Base-by-base conservation (phyloP, 176 grass and related monocot genomes). In the Oryza coarctata region DNA sequence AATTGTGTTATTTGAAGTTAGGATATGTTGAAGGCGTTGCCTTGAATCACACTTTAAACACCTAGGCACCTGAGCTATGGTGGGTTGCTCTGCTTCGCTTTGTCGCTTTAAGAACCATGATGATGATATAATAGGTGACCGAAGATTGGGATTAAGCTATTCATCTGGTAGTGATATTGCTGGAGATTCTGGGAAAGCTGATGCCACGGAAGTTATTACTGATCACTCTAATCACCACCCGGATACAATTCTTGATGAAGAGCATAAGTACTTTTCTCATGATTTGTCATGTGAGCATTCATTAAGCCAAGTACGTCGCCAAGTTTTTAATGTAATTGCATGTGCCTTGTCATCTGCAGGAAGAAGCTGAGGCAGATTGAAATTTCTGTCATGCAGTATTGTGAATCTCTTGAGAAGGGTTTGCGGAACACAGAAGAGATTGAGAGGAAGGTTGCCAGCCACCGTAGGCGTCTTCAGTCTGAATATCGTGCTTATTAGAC, bases 361-460 rank as follows among this genome's bases (percentile, higher is more conserved):
- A 90, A 95, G 80, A 95, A 98, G 75, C 65, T 98, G 67, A 93
- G 95, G 44, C 92, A 84, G 67, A 78, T 98, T 71, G 95, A 98
- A 74, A 92, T 98, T 68, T 87, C 84, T 72, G 95, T 98, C 57
- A 88, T 95, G 88, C 88, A 98, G 71, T 93, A 98, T 65, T 86
- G 80, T 82, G 95, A 94, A 82, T 93, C 87, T 57, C 95, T 95
- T 63, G 95, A 95, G 74, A 91, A 88, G 68, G 95, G 90, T 45
- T 68, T 93, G 85, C 75, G 88, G 57, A 93, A 85, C 68, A 64
- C 15, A 3, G 95, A 93, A 45, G 96, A 93, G 70, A 93, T 98
- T 65, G 96, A 98, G 67, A 93, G 86, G 82, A 98, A 95, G 88
- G 87, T 95, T 81, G 82, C 82, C 12, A 76, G 69, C 75, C 86